Conservation (phyloP, 225 moss, liverwort and hornwort species). For the Lunularia cruciata region DNA sequence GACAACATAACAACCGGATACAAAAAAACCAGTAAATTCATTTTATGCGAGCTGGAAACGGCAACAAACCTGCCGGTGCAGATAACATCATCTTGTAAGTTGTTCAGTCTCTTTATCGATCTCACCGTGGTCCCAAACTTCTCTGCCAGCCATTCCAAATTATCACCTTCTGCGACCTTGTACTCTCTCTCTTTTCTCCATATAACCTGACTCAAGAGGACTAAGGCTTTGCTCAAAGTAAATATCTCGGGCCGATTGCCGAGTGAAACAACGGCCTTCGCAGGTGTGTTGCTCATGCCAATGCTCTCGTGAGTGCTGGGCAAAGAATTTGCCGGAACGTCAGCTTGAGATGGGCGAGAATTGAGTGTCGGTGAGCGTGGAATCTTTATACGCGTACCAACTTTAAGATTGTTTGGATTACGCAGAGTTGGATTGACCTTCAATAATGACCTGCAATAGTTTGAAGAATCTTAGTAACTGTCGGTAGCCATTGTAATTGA, state of each 20-base stretch:
- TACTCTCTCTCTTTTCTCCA: conserved; percentile 54
- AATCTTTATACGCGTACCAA: conserved; percentile 63
- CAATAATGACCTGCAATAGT: conserved; percentile 50
- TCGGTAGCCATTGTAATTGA: too few species aligned
- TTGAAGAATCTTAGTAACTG: background rate
- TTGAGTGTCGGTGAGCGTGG: conserved; percentile 32
- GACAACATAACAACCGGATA: too few species aligned
- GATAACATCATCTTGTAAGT: conserved; percentile 65
- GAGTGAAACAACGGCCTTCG: conserved; percentile 27
- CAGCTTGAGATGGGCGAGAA: conserved; percentile 32
- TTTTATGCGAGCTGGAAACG: background rate
- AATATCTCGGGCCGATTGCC: conserved; percentile 47
- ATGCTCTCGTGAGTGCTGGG: conserved; percentile 21
- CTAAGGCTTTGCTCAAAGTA: conserved; percentile 51
- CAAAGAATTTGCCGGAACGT: conserved; percentile 26
- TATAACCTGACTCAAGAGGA: conserved; percentile 55
- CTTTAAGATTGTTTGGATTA: conserved; percentile 56
- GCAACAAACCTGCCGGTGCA: conserved; percentile 69
- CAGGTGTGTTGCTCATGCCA: conserved; percentile 32
- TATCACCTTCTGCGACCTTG: conserved; percentile 74
- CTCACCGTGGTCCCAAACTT: conserved; percentile 75
- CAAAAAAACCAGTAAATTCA: background rate
- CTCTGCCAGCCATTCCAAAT: conserved; percentile 75
- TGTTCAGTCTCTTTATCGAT: conserved; percentile 69
- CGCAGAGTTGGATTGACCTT: conserved; percentile 64